Base-by-base conservation (phyloP, 2,329 filamentous ascomycete genomes). In the Thelonectria blattea region DNA sequence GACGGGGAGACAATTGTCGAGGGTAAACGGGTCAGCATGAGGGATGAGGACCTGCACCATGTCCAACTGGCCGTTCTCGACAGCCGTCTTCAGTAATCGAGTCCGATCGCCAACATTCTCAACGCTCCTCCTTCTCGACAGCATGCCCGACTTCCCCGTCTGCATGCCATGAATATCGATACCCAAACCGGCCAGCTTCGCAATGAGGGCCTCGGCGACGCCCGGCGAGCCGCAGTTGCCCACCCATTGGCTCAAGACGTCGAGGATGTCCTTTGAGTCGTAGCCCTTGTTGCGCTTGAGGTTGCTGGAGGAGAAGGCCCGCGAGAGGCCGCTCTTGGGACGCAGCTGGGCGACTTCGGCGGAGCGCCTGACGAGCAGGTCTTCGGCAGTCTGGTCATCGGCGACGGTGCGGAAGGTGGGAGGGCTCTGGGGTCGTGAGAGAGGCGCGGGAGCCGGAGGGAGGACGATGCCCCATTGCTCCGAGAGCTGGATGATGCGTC, bases 151-250 rank as follows among this genome's bases (percentile, higher is more conserved):
- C 53, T 81, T 83, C 57, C 78, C 80, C 66, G 81, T 83, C 54
- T 79, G 76, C 45, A 72, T 74, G 14, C 82, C 76, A 54, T 83
- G 81, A 14, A 86, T 68, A 52, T 85, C 81, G 4, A 83, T 80
- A 14, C 85, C 85, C 1, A 77, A 79, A 1, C 75, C 71, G 37
- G 77, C 75, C 34, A 87, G 72, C 70, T 82, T 84, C 3, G 72
- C 74, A 30, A 87, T 79, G 22, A 87, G 76, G 0, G 81, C 82
- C 67, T 86, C 82, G n/a, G 83, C 84, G 5, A 87, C 80, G 9
- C 81, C 84, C 0, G 84, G 79, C 0, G 82, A 79, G 12, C 84
- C 83, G 15, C 72, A 73, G 48, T 79, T 81, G 37, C 76, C 72
- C 57, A 87, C 77, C 67, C 84, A 83, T 43, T 75, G 73, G 48